Evolutionary conservation across 179 eudicot genomes (phyloP), one percentile per base, ranked within the genome.

Genomic region (Silene noctiflora): DNA sequence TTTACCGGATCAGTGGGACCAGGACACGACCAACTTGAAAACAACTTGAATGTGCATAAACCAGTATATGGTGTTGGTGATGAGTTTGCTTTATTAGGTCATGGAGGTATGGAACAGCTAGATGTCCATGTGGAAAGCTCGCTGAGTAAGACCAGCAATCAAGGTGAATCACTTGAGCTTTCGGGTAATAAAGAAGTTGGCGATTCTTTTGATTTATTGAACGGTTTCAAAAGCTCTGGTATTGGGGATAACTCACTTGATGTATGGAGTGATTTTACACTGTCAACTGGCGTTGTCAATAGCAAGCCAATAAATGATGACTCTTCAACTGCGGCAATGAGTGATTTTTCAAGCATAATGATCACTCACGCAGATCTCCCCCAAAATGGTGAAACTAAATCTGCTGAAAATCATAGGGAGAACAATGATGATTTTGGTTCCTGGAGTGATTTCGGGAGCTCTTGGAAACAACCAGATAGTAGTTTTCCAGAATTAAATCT

Each of bases 371-470:
- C 73, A 12, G 59, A 69, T 73, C 75, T 59, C 31, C 56, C 75
- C 72, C 79, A 77, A 62, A 78, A 60, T 20, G 56, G 64, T 71
- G 69, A 55, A 62, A 65, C 70, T 20, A 46, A 51, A 44, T 48
- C 74, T 64, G 59, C 42, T 64, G 80, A 72, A 63, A 20, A 66
- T 82, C 78, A 66, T 46, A 16, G 39, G 60, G 55, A 70, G 64
- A 61, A 78, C 60, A 82, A 83, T 39, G 58, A 60, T 70, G 64
- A 42, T 29, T 76, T 75, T 63, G 72, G 24, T 72, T 71, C 83
- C 70, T 85, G 85, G 87, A 73, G 80, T 73, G 75, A 78, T 78
- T 75, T 78, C 20, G 62, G 67, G 53, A 77, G 77, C 76, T 67
- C 76, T 6, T 77, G 16, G 66, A 25, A 20, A n/a, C 75, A 60